A percentile compares a stretch with the other conserved stretches of the same genome.
Conservation (phyloP, 1,284 basidiomycete species). For the Melampsora abietis-canadensis region DNA sequence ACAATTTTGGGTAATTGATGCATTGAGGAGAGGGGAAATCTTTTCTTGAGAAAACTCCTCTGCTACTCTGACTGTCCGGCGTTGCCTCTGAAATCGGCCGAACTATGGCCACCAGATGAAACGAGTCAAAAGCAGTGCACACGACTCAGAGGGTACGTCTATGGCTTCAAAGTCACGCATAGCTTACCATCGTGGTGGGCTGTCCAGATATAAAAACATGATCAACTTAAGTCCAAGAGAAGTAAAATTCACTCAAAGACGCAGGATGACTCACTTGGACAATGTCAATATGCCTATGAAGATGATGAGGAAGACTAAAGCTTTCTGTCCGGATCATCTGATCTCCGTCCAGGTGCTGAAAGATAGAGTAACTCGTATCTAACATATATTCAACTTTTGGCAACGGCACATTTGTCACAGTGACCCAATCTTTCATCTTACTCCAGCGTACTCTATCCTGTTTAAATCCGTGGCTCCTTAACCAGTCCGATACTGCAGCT, state of each 20-base stretch:
- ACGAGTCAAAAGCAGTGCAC: not conserved
- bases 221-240: not conserved
- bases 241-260: not conserved
- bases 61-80: not conserved
- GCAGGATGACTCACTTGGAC: slow-evolving; percentile 28
- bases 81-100: slow-evolving; percentile 24
- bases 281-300: slow-evolving; percentile 42
- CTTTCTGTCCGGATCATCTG: slow-evolving; percentile 33
- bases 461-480: slow-evolving; percentile 12
- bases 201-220: not conserved
- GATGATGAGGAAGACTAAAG: slow-evolving; percentile 30
- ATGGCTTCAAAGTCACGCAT: no score
- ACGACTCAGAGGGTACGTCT: not conserved
- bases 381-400: slow-evolving; percentile 34
- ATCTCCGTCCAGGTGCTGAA: slow-evolving; percentile 26
- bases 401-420: slow-evolving; percentile 18
- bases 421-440: slow-evolving; percentile 35
- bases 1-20: slow-evolving; percentile 14
- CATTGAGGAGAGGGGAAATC: not conserved
- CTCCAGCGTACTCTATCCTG: slow-evolving; percentile 12
- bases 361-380: slow-evolving; percentile 35
- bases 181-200: slow-evolving; percentile 43
- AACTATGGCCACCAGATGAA: slow-evolving; percentile 1
- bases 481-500: slow-evolving; percentile 24
- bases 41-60: slow-evolving; percentile 7